These are phyloP conservation scores for Plantago coronopus DNA, from an alignment of 305 asterid species.

Conservation along the genomic window DNA sequence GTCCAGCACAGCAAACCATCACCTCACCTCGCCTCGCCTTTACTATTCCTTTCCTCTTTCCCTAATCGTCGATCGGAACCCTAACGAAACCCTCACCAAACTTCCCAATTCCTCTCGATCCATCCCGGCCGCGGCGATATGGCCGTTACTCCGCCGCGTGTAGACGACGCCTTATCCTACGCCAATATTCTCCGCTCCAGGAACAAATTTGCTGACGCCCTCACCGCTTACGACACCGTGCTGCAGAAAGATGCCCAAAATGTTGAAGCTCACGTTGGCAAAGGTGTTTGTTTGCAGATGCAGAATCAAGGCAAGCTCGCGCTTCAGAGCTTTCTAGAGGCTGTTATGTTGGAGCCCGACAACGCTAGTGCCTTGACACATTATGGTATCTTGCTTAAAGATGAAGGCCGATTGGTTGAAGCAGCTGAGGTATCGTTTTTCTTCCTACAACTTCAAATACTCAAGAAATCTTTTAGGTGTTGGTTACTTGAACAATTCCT, in stretches of 20 bases:
- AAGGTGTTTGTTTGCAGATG: conserved; percentile 94
- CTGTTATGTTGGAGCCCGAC: conserved; percentile 71
- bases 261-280: conserved; percentile 88
- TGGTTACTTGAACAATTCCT: not conserved
- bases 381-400: conserved; percentile 85
- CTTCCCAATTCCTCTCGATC: no score
- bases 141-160: conserved; percentile 4
- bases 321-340: conserved; percentile 82
- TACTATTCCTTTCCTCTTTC: no score
- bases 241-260: conserved; percentile 62
- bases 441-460: no score
- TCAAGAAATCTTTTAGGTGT: no score
- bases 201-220: conserved; percentile 84
- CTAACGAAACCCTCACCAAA: no score
- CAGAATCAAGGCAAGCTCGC: conserved; percentile 84
- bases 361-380: conserved; percentile 93
- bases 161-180: conserved; percentile 64
- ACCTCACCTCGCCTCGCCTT: no score
- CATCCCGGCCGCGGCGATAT: not conserved
- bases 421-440: conserved; percentile 80
- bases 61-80: no score
- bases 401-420: conserved; percentile 88
- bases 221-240: conserved; percentile 66
- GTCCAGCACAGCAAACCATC: no score
- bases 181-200: conserved; percentile 92